Base-by-base conservation (phyloP, 179 eudicot genomes). In the Patellifolia procumbens region DNA sequence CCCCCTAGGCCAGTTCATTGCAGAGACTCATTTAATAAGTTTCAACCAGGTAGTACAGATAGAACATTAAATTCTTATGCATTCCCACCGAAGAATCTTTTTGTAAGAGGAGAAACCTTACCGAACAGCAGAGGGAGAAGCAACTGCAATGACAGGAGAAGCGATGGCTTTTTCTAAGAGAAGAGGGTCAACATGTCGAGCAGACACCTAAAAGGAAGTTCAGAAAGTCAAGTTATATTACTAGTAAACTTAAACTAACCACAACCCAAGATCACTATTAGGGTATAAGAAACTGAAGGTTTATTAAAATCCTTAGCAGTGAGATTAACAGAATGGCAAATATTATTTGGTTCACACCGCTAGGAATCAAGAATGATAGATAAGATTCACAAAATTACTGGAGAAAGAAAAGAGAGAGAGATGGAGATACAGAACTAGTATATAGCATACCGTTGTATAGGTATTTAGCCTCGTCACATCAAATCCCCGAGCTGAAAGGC, bases 71-170 rank as follows among this genome's bases (percentile, higher is more conserved):
- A 70, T 46, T 19, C 34, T 26, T n/a, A 70, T 13, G 51, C 37
- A 53, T 51, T 53, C 46, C 34, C 24, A 24, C 20, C 6, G 26
- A n/a, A 52, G 4, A 42, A 7, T 0, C 10, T 17, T 48, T 16
- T 16, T 13, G 12, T 17, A 1, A 45, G 1, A 20, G 16, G 24
- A 49, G 35, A 31, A 48, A 49, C 3, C 3, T 29, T 90, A 94
- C 98, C 96, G 88, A 73, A 91, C 64, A 45, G 98, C 97, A 82
- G 99, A 95, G 84, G 99, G 97, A 20, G 99, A 93, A 34, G 97
- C 99, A 55, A 91, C 93, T 34, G 99, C 91, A 81, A 95, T 81
- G 79, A 95, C 99, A 78, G 99, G 92, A 87, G 91, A 86, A 73
- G 84, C 72, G 53, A 89, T 76, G 66, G 97, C 97, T 75, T 85